phyloP scores from a whole-genome alignment of 1,284 basidiomycete genomes.

The Apiotrichum sp. region DNA sequence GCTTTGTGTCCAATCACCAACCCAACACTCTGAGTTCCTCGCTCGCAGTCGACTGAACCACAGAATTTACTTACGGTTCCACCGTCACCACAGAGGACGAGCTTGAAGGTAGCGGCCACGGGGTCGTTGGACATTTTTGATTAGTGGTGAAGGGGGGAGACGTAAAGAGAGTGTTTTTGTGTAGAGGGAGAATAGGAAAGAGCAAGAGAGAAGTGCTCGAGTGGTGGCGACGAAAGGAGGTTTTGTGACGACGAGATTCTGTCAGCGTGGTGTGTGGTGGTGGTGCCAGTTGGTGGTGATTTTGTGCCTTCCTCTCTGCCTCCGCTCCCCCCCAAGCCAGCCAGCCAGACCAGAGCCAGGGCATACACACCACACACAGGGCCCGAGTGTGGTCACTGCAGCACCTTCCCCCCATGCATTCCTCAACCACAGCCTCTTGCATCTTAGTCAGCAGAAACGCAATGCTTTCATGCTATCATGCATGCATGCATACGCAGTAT shows the following conservation, averaged over 20 bases:
- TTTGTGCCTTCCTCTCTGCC: neutral
- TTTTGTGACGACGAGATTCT: neutral
- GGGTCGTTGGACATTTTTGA: slow-evolving; percentile 49
- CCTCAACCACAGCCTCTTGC: too few relatives aligned
- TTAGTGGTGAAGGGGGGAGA: neutral
- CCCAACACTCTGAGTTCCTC: neutral
- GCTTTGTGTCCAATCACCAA: too few relatives aligned
- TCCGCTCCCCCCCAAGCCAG: too few relatives aligned
- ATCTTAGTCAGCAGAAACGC: too few relatives aligned
- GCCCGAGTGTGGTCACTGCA: too few relatives aligned
- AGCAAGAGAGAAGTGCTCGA: neutral
- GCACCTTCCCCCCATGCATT: too few relatives aligned
- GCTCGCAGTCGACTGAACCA: neutral
- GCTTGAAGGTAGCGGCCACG: slow-evolving; percentile 77
- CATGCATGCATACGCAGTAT: too few relatives aligned
- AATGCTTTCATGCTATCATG: too few relatives aligned
- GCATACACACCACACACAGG: too few relatives aligned
- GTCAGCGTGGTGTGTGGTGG: too few relatives aligned
- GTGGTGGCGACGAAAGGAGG: neutral
- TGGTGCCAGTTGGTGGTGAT: neutral
- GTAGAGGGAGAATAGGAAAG: neutral
- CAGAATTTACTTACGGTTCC: slow-evolving; percentile 68
- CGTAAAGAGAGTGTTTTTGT: neutral
- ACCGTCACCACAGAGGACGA: slow-evolving; percentile 92
- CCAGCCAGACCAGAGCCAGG: too few relatives aligned